Evolutionary conservation across 2,329 filamentous ascomycete species (phyloP), one percentile per base, ranked within the genome.

Genomic region (Verticillium longisporum): DNA sequence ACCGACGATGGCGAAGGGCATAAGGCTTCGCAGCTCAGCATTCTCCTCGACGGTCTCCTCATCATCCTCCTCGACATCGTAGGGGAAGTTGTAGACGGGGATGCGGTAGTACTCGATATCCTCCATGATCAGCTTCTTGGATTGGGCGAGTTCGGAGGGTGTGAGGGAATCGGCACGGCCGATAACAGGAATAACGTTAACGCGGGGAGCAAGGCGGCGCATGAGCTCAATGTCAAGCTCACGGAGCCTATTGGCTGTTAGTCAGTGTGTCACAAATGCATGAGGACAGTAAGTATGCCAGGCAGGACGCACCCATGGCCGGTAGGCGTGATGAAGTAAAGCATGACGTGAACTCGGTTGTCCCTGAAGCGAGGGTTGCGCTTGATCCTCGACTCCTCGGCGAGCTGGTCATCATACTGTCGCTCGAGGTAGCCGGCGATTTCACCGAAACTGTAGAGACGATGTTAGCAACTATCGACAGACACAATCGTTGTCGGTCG

Each of bases 51-150:
- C 94, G 1, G 95, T 99, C 73, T 99, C 95, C 80, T 99, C 95
- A 68, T 99, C 95, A 70, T 99, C 95, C 82, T 99, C 95, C 79
- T 99, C 95, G 64, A 99, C 96, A 70, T 99, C 95, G 81, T 99
- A 99, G 57, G 95, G 95, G 84, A 99, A 99, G 86, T 99, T 99
- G 86, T 99, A 99, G 67, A 99, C 94, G 56, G 95, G 95, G 70
- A 99, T 99, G 74, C 95, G 91, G 83, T 99, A 99, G 80, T 99
- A 95, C 80, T 99, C 95, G 70, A 99, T 99, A 75, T 99, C 95
- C 83, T 99, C 95, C 95, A 99, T 99, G 73, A 99, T 93, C 64
- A 99, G 86, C 85, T 98, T 99, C 88, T 99, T 99, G 68, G 94
- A 98, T 80, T 99, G 95, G 68, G 95, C 95, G 66, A 99, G 85